Percentiles rank a stretch among this genome's conserved stretches.
Conservation (phyloP, 139 green algal species). For the Picocystis salinarum region DNA sequence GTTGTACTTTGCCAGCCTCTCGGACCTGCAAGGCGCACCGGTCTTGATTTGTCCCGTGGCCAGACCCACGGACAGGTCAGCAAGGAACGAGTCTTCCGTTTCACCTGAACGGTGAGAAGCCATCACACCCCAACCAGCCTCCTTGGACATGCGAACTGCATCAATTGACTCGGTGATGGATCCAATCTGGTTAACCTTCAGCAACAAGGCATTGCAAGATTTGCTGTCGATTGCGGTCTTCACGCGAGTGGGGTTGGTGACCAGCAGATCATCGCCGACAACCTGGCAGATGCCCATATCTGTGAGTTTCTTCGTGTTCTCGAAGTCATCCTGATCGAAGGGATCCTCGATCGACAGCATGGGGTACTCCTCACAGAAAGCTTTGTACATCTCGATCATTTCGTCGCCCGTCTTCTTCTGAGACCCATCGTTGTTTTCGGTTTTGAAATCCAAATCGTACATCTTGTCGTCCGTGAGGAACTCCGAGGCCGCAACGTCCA, state of each 20-base stretch:
- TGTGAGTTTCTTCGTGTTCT: slow-evolving; percentile 51
- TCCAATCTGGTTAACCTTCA: slow-evolving; percentile 99
- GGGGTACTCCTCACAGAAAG: slow-evolving; percentile 70
- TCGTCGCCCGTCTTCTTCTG: slow-evolving; percentile 58
- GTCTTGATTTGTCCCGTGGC: slow-evolving; percentile 98
- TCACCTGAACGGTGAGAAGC: slow-evolving; percentile 74
- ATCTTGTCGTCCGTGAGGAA: slow-evolving; percentile 76
- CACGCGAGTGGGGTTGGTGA: slow-evolving; percentile 88
- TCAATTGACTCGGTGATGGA: slow-evolving; percentile 88
- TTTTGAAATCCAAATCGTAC: slow-evolving; percentile 99
- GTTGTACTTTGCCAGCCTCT: slow-evolving; percentile 99
- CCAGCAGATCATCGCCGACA: slow-evolving; percentile 93
- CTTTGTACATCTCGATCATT: slow-evolving; percentile 80
- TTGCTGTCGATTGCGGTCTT: slow-evolving; percentile 83
- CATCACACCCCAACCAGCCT: slow-evolving; percentile 94
- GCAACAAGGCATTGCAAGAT: slow-evolving; percentile 83
- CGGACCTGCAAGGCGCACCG: slow-evolving; percentile 81
- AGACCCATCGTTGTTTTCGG: slow-evolving; percentile 60
- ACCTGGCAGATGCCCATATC: slow-evolving; percentile 57
- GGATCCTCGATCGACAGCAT: slow-evolving; percentile 96
- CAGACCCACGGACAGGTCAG: slow-evolving; percentile 90
- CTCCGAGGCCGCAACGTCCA: slow-evolving; percentile 93
- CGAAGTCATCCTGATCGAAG: slow-evolving; percentile 98
- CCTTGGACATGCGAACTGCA: slow-evolving; percentile 77
- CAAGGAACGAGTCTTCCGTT: slow-evolving; percentile 96